Conservation (phyloP, 1,284 basidiomycete species). For the Trametes versicolor region DNA sequence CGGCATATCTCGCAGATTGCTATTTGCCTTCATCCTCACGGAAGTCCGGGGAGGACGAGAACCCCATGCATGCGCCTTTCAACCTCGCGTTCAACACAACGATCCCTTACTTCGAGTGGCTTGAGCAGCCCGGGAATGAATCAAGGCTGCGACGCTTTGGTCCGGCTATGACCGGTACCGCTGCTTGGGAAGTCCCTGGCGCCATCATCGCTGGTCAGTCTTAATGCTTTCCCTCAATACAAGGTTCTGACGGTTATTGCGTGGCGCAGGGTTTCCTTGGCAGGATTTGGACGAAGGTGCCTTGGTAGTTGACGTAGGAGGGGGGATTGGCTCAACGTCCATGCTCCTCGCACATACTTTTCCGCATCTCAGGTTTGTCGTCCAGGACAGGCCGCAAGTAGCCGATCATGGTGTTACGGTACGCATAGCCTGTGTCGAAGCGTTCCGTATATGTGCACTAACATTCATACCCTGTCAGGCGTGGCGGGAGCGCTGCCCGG, state of each 20-base stretch:
- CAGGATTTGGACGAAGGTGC: constrained; percentile 61
- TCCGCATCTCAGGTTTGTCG: constrained; percentile 62
- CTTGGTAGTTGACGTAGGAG: constrained; percentile 73
- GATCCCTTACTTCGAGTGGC: constrained; percentile 50
- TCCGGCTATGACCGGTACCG: constrained; percentile 74
- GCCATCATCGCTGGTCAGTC: constrained; percentile 51
- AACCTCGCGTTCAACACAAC: constrained; percentile 47
- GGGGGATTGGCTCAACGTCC: constrained; percentile 78
- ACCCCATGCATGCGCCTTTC: constrained; percentile 47
- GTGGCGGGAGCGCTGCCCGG: constrained; percentile 70
- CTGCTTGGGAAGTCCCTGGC: constrained; percentile 64
- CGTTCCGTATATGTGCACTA: not conserved
- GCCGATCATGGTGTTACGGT: constrained; percentile 59
- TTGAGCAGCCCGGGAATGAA: constrained; percentile 46
- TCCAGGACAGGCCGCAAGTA: constrained; percentile 76
- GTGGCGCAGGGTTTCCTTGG: constrained; percentile 54
- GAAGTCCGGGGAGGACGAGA: not conserved
- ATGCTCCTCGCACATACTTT: constrained; percentile 72
- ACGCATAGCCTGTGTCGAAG: constrained; percentile 44
- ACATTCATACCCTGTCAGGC: constrained; percentile 44
- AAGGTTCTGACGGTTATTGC: constrained; percentile 54
- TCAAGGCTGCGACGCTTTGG: constrained; percentile 69
- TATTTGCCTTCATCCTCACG: constrained; percentile 41
- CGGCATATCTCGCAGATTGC: constrained; percentile 74
- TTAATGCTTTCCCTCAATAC: not conserved